phyloP scores from a whole-genome alignment of 2,329 filamentous ascomycete species.

The Hymenoscyphus linearis region DNA sequence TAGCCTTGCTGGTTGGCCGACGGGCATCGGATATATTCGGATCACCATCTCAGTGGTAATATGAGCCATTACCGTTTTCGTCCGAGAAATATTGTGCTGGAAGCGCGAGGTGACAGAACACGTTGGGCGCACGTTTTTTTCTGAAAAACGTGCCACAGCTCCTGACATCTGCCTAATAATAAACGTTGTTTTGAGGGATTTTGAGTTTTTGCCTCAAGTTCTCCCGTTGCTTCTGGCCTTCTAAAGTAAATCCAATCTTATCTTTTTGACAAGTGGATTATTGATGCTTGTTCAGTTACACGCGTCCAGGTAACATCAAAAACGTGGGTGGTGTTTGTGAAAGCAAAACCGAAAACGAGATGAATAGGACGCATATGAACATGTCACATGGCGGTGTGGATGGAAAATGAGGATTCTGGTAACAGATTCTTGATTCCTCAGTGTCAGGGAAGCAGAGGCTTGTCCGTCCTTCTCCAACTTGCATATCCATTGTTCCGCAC shows the following conservation, averaged over 20 bases:
- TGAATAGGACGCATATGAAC: too few species aligned
- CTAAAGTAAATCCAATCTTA: background rate
- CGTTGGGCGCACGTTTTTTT: background rate
- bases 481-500: background rate
- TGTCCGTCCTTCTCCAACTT: background rate
- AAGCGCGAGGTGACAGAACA: background rate
- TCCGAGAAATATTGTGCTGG: background rate
- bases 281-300: background rate
- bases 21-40: background rate
- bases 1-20: background rate
- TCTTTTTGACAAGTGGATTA: background rate
- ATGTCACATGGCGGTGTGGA: slow-evolving; percentile 3
- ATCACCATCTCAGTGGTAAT: background rate
- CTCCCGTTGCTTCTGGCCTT: background rate
- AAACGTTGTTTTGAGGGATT: background rate
- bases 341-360: background rate
- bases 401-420: background rate
- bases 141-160: background rate
- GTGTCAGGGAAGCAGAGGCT: background rate
- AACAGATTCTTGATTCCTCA: background rate
- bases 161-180: too few species aligned
- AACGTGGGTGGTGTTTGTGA: background rate
- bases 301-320: background rate
- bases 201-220: background rate
- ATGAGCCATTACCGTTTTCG: background rate